phyloP scores from a whole-genome alignment of 805 yeast species.

The Saccharomycopsis fibuligera region DNA sequence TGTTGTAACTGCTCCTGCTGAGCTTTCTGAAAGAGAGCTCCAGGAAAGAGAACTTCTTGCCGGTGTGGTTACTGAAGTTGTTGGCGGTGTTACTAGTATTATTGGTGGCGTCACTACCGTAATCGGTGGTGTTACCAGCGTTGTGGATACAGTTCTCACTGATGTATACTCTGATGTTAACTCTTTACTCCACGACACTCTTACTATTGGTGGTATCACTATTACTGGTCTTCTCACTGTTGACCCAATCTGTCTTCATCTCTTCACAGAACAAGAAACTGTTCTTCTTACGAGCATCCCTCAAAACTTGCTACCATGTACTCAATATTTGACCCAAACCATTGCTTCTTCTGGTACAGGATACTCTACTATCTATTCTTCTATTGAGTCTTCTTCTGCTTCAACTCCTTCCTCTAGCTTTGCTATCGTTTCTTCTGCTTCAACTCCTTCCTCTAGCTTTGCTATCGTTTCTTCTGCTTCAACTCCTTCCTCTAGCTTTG shows the following conservation, averaged over 20 bases:
- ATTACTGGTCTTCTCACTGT: constrained; percentile 8
- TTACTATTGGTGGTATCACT: constrained; percentile 8
- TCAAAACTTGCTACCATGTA: constrained; percentile 10
- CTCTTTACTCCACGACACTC: constrained; percentile 7
- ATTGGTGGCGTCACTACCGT: constrained; percentile 2
- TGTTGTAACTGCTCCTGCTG: constrained; percentile 7
- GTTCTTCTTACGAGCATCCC: constrained; percentile 5
- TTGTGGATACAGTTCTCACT: neutral
- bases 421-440: neutral
- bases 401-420: neutral
- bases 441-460: neutral
- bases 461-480: neutral
- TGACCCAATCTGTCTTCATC: constrained; percentile 5
- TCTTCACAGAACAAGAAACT: constrained; percentile 13
- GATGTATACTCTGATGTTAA: constrained; percentile 6
- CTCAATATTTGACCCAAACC: neutral
- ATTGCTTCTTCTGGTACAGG: too few relatives aligned
- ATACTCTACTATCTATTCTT: constrained; percentile 4
- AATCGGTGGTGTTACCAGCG: constrained; percentile 4
- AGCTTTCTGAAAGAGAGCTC: neutral
- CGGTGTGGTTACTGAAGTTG: constrained; percentile 1
- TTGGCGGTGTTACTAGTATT: constrained; percentile 6
- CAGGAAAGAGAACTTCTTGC: neutral
- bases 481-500: neutral
- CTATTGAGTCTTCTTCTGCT: neutral